Base-by-base conservation (phyloP, 1,284 basidiomycete species). In the Somion occarium region DNA sequence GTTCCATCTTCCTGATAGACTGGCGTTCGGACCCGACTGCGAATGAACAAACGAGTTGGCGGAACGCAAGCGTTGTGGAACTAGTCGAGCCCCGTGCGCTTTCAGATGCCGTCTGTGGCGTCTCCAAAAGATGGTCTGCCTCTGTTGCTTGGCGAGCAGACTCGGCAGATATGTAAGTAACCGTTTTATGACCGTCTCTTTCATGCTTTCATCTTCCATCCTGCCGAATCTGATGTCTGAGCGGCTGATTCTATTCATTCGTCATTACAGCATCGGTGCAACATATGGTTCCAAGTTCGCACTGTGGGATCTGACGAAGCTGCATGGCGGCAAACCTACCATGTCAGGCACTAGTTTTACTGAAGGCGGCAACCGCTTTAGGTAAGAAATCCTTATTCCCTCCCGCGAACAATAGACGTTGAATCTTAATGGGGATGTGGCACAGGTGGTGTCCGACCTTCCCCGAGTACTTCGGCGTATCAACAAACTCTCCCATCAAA, bases 391-490 rank as follows among this genome's bases (percentile, higher is more conserved):
- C 23, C 19, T 9, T 24, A 26, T 37, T 38, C 20, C 11, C 49
- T 26, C 39, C 41, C 44, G 53, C 7, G 30, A 34, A 34, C 30
- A 34, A 7, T 34, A 34, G 15, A 7, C 7, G 7, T 15, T 34
- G 15, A 34, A 7, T 7, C 30, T 34, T 7, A 34, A 34, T 34
- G 30, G 30, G 30, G 30, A 37, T n/a, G 5, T 38, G 13, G 19
- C 27, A 25, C 19, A 88, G 87, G 49, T 91, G 88, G 88, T 89
- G 83, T 58, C 79, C 76, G n/a, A 83, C 83, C 4, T 79, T 78
- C 61, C 76, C 85, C 3, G 82, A 86, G 50, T 82, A 83, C 59
- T 91, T 91, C 66, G 88, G 84, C 26, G 79, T 89, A 48, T 83
- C 85, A 3, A 74, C 82, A 15, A 73, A 76, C 57, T 76, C 76